Base-by-base conservation (phyloP, 2,329 filamentous ascomycete species). In the Periconia sp. region DNA sequence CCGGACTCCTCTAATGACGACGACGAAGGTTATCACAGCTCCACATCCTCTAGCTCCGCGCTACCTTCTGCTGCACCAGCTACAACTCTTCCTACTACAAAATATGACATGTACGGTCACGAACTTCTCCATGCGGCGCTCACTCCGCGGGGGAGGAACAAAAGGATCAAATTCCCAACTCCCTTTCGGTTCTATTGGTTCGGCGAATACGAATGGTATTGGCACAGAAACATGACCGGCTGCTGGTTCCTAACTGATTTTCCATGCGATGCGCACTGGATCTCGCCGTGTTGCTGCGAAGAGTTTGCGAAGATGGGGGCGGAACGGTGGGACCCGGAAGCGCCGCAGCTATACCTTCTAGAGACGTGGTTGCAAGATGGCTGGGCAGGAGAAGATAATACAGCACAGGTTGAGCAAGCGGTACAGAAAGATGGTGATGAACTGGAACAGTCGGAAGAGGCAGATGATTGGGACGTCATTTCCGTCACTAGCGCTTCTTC, bases 301-400 rank as follows among this genome's bases (percentile, higher is more conserved):
- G 30, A 46, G 19, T 45, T 42, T 39, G 25, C 22, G 19, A 33
- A 28, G 13, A 9, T 23, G 11, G 21, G 15, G 21, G 13, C 9
- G 21, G 12, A 6, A 11, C 5, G 32, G 19, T 24, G 32, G 32
- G 21, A 35, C 16, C 32, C 32, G 5, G 32, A 23, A n/a, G 19
- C 18, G 18, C 15, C 9, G 21, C 12, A 35, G 21, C 8, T n/a
- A 23, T 35, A 22, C 19, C 16, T 12, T 19, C 17, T 58, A 51
- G 29, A 34, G 9, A 46, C 53, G 13, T 40, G 40, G 38, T 36
- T 45, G 43, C 12, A 49, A 18, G 59, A 51, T 10, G 52, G 50
- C 2, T 33, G 37, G 24, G 54, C 59, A 2, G 51, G 45, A 13
- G 4, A 30, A 13, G 13, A 13, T 34, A 12, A 26, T 8, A 13